Base-by-base conservation (phyloP, 352 stramenopile genomes). In the Phytophthora citrophthora region DNA sequence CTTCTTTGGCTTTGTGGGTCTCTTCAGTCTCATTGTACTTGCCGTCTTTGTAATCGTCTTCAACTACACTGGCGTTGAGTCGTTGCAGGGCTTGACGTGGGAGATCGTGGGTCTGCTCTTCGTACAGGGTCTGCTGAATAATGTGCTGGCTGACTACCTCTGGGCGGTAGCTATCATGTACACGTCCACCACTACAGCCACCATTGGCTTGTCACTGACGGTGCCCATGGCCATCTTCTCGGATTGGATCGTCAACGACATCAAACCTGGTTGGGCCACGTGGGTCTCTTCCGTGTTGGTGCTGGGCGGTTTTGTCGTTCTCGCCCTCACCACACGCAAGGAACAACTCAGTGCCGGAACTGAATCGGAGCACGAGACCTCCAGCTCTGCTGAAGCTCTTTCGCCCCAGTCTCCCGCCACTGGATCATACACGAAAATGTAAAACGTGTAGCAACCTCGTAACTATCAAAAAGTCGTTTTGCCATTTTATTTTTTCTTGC, bases 171-270 rank as follows among this genome's bases (percentile, higher is more conserved):
- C 96, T 2, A 94, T 99, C 31, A 74, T 99, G 34, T 89, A 98
- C 57, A 99, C 96, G 36, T 98, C 89, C 16, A 94, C 97, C 9
- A 99, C 97, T 11, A 93, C 98, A n/a, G 96, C 96, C 27, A 98
- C 96, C 9, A 94, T 99, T 39, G 96, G 95, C 20, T 87, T 99
- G 43, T 97, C 93, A 39, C 88, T 99, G 27, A 99, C 97, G 9
- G 98, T 99, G 39, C 96, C 96, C 26, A 81, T 99, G 54, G 97
- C 96, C 10, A 98, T 99, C 72, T 31, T 93, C 20, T 91, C 91
- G 43, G 97, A 99, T 68, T 87, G 71, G 52, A 72, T 93, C 31
- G 66, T 94, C 50, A 77, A 91, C 59, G 64, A 80, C 27, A 76
- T 81, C 24, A 45, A 66, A 12, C 88, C 89, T 13, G 74, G 60